Conservation (phyloP, 1,284 basidiomycete species). For the Coniophora puteana region DNA sequence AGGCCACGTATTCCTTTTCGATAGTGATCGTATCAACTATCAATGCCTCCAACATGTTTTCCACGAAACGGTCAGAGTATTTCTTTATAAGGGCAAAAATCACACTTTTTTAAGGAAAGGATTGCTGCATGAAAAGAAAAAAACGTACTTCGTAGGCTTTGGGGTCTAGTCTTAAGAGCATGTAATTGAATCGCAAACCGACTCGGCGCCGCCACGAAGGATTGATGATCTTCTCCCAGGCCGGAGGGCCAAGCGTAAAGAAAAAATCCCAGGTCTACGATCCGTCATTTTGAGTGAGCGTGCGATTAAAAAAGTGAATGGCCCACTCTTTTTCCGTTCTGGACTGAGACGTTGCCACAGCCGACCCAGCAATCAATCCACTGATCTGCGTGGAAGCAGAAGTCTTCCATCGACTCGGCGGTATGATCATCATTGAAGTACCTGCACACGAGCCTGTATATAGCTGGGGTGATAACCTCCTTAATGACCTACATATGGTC, state of each 20-base stretch:
- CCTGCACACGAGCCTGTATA: constrained; percentile 63
- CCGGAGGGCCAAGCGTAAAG: constrained; percentile 52
- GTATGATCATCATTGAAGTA: constrained; percentile 35
- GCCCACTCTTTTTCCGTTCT: constrained; percentile 51
- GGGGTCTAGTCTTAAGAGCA: constrained; percentile 63
- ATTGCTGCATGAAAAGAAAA: constrained; percentile 1
- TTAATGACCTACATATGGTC: constrained; percentile 46
- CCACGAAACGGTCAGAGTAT: constrained; percentile 50
- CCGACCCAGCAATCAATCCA: constrained; percentile 80
- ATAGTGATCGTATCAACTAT: constrained; percentile 48
- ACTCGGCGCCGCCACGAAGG: constrained; percentile 55
- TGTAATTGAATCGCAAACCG: constrained; percentile 67
- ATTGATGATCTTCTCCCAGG: constrained; percentile 59
- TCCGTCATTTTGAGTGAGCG: constrained; percentile 6
- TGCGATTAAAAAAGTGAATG: not conserved
- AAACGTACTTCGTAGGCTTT: constrained; percentile 54
- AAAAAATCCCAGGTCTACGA: constrained; percentile 64
- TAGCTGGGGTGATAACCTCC: constrained; percentile 48
- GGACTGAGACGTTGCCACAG: constrained; percentile 65
- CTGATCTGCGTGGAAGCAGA: constrained; percentile 34
- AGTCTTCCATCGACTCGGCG: constrained; percentile 25
- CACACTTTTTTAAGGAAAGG: not conserved
- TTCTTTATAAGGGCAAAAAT: constrained; percentile 30
- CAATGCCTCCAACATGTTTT: constrained; percentile 54
- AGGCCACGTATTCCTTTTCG: constrained; percentile 57